Evolutionary conservation across 495 filamentous ascomycete species (phyloP).

Genomic region (Margaritispora aquatica): DNA sequence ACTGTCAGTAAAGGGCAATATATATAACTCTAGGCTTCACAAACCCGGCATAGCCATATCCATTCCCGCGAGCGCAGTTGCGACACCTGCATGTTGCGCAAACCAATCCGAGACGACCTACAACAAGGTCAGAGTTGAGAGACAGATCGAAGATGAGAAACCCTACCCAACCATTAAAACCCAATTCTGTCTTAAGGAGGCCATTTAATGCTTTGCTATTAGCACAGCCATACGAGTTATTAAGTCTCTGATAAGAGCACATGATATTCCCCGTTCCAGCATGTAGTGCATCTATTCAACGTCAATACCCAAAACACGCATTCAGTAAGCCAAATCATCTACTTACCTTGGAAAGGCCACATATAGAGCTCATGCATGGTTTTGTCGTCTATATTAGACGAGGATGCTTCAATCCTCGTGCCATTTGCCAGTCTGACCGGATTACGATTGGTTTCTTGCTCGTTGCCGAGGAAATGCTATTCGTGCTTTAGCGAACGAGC

Average conservation of each 20-base stretch:
- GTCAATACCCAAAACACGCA: too few species aligned
- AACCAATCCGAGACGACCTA: conserved; percentile 62
- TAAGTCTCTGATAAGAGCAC: conserved; percentile 64
- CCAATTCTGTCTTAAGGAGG: conserved; percentile 59
- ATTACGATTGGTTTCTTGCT: conserved; percentile 51
- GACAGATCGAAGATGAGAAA: too few species aligned
- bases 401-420: conserved; percentile 38
- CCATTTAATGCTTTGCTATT: conserved; percentile 56
- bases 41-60: conserved; percentile 89
- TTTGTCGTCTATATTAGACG: conserved; percentile 57
- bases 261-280: conserved; percentile 57
- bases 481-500: conserved; percentile 46
- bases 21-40: too few species aligned
- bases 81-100: conserved; percentile 63
- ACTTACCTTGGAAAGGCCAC: conserved; percentile 70
- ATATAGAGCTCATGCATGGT: conserved; percentile 67
- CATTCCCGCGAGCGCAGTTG: conserved; percentile 48
- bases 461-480: not conserved
- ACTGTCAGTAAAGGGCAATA: too few species aligned
- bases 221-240: conserved; percentile 56
- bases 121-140: too few species aligned
- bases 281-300: conserved; percentile 53
- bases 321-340: too few species aligned
- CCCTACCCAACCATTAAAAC: conserved; percentile 62
- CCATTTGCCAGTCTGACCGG: conserved; percentile 38